Base-by-base conservation (phyloP, 345 rosid genomes). In the Combretum micranthum region DNA sequence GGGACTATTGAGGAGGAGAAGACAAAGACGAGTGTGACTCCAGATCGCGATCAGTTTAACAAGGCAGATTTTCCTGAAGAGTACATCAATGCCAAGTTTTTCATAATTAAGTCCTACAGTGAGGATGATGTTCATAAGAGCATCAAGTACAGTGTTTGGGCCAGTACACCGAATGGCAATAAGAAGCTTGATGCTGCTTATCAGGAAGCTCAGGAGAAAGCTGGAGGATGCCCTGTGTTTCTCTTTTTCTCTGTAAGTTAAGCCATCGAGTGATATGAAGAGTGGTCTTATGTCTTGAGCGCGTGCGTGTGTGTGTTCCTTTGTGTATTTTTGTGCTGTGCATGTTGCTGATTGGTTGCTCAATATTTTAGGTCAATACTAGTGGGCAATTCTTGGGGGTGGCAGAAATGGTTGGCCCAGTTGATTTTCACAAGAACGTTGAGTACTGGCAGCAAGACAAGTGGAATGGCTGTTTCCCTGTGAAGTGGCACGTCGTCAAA, bases 71-170 rank as follows among this genome's bases (percentile, higher is more conserved):
- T 92, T 52, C 80, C 84, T 3, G 86, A 75, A 66, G 89, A 77
- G 3, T 83, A 83, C 50, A 15, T 50, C 0, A 79, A 84, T 64
- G 96, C 98, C 15, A 88, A 86, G 69, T 83, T 84, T 76, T 92
- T 86, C 67, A 71, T 92, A 18, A 88, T 92, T 47, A 92, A 92
- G 79, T 92, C 98, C 0, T 92, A 92, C 65, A 92, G 96, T n/a
- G 98, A 92, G 67, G 98, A 88, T 74, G 98, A 92, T 78, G 88
- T 92, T 22, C 98, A 92, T 63, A 88, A 92, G 80, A 82, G 96
- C 61, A 81, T 91, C 49, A 92, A 92, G 64, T 92, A 92, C 62
- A 83, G 63, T 59, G 96, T 88, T 5, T 92, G 98, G 98, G 90
- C 96, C 18, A 88, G 98, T 68, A 92, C 98, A 37, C 92, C 95